Evolutionary conservation across 371 early-diverging fungal genomes (phyloP).

Genomic region (Catenaria anguillulae): DNA sequence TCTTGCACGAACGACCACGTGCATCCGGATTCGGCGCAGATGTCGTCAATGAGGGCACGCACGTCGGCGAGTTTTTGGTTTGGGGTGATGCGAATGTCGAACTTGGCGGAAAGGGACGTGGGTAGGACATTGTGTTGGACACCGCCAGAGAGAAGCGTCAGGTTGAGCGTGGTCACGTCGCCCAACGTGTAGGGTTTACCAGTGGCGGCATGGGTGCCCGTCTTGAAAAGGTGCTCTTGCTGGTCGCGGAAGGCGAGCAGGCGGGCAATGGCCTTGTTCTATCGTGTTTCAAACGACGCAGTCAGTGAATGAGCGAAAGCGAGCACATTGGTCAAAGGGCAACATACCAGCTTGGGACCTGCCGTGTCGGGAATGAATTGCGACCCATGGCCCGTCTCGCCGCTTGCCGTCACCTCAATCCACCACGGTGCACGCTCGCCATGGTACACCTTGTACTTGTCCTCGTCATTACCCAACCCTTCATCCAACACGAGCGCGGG

Average conservation of each 20-base stretch:
- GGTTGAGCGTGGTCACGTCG: constrained; percentile 58
- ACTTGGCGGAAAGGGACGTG: constrained; percentile 34
- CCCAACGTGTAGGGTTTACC: constrained; percentile 51
- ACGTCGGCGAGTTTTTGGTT: constrained; percentile 37
- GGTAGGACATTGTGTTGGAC: constrained; percentile 54
- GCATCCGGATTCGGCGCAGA: too few species aligned
- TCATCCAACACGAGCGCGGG: constrained; percentile 68
- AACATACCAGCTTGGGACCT: constrained; percentile 38
- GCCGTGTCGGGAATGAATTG: constrained; percentile 56
- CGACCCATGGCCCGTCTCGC: constrained; percentile 62
- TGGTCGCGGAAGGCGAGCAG: constrained; percentile 36
- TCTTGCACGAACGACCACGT: constrained; percentile 42
- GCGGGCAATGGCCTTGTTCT: too few species aligned
- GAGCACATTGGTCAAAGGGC: neutral
- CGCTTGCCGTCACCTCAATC: constrained; percentile 31
- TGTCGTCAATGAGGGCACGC: constrained; percentile 28
- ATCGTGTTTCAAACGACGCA: too few species aligned
- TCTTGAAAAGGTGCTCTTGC: constrained; percentile 31
- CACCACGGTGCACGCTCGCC: constrained; percentile 68
- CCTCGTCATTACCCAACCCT: constrained; percentile 48
- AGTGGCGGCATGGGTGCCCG: too few species aligned
- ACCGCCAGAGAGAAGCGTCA: constrained; percentile 46
- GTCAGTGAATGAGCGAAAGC: too few species aligned
- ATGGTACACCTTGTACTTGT: constrained; percentile 49
- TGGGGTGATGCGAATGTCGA: constrained; percentile 60